These are phyloP conservation scores for Crithidia sp. DNA, from an alignment of 208 protist species.

Conservation along the genomic window DNA sequence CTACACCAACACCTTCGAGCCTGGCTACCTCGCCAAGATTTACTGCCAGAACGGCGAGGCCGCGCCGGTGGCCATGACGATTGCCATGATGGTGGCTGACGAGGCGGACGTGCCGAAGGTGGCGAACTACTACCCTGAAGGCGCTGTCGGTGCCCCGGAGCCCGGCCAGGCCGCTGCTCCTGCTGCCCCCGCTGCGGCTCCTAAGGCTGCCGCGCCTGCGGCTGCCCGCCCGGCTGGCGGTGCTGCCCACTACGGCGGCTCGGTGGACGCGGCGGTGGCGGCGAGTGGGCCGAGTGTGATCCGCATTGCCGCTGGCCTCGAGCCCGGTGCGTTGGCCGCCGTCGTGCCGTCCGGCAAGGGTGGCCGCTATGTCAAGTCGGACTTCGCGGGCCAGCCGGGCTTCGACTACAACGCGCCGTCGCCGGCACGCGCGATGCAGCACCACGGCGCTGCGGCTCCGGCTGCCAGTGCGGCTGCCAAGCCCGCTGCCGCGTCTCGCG, in stretches of 20 bases:
- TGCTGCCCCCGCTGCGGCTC: conserved; percentile 34
- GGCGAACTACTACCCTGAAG: conserved; percentile 54
- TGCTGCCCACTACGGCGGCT: conserved; percentile 52
- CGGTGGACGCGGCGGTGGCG: conserved; percentile 63
- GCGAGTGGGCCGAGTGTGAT: conserved; percentile 83
- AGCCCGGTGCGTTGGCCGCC: conserved; percentile 35
- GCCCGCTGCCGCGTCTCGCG: neutral
- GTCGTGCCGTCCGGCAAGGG: conserved; percentile 72
- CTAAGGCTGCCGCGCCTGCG: conserved; percentile 23
- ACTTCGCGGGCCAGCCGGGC: conserved; percentile 76
- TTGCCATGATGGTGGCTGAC: conserved; percentile 89
- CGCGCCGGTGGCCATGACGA: conserved; percentile 77
- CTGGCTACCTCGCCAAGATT: conserved; percentile 96
- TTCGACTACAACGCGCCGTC: conserved; percentile 80
- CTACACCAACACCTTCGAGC: conserved; percentile 94
- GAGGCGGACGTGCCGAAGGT: conserved; percentile 78
- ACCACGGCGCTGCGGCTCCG: neutral
- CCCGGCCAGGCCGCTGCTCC: conserved; percentile 31
- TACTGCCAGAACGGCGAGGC: conserved; percentile 82
- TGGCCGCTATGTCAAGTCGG: conserved; percentile 80
- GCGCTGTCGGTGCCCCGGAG: conserved; percentile 26
- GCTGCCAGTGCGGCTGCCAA: conserved; percentile 8
- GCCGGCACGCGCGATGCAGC: conserved; percentile 13
- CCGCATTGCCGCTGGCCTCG: conserved; percentile 76
- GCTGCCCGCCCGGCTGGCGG: conserved; percentile 25